Conservation (phyloP, 768 basidiomycete genomes). For the Punctularia strigosozonata region DNA sequence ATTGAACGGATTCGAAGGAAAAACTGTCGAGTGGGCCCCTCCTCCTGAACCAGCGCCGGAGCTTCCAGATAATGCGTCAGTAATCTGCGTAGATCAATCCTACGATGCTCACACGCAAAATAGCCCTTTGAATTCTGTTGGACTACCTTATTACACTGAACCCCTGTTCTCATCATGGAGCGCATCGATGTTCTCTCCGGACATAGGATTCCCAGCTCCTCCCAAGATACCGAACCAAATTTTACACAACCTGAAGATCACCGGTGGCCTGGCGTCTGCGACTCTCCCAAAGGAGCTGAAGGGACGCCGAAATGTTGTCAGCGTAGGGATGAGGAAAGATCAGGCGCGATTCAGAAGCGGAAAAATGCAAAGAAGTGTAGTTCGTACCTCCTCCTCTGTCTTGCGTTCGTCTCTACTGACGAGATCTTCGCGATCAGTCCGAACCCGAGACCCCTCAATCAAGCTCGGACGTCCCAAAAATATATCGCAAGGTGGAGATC, state of each 20-base stretch:
- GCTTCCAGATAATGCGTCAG: too few species aligned
- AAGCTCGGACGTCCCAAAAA: conserved; percentile 57
- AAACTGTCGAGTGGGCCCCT: conserved; percentile 80
- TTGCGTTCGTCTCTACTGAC: background rate
- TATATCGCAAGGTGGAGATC: conserved; percentile 91
- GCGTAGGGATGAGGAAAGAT: conserved; percentile 36
- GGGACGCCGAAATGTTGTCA: conserved; percentile 71
- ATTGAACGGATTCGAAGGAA: conserved; percentile 85
- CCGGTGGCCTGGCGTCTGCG: conserved; percentile 88
- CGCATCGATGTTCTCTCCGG: conserved; percentile 39
- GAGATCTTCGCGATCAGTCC: conserved; percentile 19
- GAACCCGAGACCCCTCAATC: conserved; percentile 42
- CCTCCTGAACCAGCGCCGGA: conserved; percentile 51
- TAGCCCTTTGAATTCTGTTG: conserved; percentile 82
- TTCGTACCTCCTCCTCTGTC: conserved; percentile 16
- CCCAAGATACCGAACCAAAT: conserved; percentile 73
- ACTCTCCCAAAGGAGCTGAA: conserved; percentile 75
- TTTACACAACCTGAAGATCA: conserved; percentile 65
- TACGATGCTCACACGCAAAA: too few species aligned
- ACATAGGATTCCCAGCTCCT: conserved; percentile 50
- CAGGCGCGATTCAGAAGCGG: conserved; percentile 82
- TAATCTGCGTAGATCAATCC: too few species aligned
- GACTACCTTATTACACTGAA: conserved; percentile 73
- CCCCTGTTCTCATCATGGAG: conserved; percentile 61
- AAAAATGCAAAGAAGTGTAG: conserved; percentile 38